These are phyloP conservation scores for Clonostachys byssicola DNA, from an alignment of 2,329 filamentous ascomycete species.

Conservation along the genomic window DNA sequence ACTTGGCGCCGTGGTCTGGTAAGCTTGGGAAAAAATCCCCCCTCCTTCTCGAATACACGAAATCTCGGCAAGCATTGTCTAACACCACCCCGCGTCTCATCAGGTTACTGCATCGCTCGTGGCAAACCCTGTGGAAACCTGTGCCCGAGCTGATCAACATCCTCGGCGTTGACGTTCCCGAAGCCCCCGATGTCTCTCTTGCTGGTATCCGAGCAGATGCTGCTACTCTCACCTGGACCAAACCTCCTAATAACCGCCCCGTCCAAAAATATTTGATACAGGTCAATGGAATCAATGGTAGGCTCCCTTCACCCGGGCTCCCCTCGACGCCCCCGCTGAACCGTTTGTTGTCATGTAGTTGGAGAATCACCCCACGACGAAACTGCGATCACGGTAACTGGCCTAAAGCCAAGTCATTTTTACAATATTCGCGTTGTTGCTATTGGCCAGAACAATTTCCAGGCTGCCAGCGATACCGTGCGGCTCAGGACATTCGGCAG, in stretches of 20 bases:
- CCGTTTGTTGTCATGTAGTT: constrained; percentile 42
- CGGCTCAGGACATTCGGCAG: constrained; percentile 73
- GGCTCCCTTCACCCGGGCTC: constrained; percentile 18
- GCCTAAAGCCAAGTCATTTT: constrained; percentile 79
- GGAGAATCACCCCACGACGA: constrained; percentile 65
- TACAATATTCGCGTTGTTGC: constrained; percentile 94
- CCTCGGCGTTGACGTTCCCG: constrained; percentile 89
- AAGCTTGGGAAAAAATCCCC: constrained; percentile 14
- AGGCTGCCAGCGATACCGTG: constrained; percentile 81
- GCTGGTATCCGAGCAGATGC: constrained; percentile 85
- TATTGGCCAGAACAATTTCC: constrained; percentile 87
- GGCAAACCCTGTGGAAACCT: constrained; percentile 85
- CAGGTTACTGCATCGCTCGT: constrained; percentile 82
- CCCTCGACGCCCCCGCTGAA: background rate
- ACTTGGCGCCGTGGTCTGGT: constrained; percentile 50
- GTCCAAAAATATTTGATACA: constrained; percentile 88
- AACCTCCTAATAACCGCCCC: constrained; percentile 58
- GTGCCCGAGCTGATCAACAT: constrained; percentile 88
- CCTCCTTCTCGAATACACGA: too few relatives aligned
- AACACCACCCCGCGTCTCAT: background rate
- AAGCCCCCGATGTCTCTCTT: constrained; percentile 82
- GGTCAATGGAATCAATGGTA: constrained; percentile 88
- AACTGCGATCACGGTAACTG: constrained; percentile 77
- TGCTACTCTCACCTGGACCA: constrained; percentile 87
- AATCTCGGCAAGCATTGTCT: background rate